These are phyloP conservation scores for Suillus bovinus DNA, from an alignment of 768 basidiomycete species.

Conservation along the genomic window DNA sequence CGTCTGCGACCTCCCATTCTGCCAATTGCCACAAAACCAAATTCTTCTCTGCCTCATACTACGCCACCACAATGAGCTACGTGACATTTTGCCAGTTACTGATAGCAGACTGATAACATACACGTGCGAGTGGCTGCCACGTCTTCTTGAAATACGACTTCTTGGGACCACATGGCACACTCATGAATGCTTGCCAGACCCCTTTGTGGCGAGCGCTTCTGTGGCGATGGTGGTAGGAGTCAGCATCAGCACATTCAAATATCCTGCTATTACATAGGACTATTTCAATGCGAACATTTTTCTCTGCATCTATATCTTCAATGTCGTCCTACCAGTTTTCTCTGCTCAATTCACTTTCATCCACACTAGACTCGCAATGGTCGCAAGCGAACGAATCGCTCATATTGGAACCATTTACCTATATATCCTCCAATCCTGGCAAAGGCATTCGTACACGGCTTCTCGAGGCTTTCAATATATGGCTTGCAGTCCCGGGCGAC, in stretches of 20 bases:
- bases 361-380: conserved; percentile 15
- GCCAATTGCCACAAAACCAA: too few relatives aligned
- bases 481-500: conserved; percentile 79
- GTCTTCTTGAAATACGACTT: not conserved
- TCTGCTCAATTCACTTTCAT: not conserved
- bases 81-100: too few relatives aligned
- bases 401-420: conserved; percentile 86
- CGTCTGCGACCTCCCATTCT: too few relatives aligned
- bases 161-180: not conserved
- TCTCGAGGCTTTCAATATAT: conserved; percentile 90
- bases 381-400: conserved; percentile 36
- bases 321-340: not conserved
- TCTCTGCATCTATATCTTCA: not conserved
- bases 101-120: too few relatives aligned
- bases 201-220: not conserved
- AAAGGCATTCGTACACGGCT: conserved; percentile 89
- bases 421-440: conserved; percentile 81
- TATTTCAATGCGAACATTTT: not conserved
- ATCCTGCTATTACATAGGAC: not conserved
- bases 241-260: not conserved
- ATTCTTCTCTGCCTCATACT: too few relatives aligned
- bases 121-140: not conserved
- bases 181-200: not conserved
- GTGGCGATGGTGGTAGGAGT: not conserved
- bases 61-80: too few relatives aligned